Conservation (phyloP, 352 stramenopile species). For the Thraustochytrium aureum region DNA sequence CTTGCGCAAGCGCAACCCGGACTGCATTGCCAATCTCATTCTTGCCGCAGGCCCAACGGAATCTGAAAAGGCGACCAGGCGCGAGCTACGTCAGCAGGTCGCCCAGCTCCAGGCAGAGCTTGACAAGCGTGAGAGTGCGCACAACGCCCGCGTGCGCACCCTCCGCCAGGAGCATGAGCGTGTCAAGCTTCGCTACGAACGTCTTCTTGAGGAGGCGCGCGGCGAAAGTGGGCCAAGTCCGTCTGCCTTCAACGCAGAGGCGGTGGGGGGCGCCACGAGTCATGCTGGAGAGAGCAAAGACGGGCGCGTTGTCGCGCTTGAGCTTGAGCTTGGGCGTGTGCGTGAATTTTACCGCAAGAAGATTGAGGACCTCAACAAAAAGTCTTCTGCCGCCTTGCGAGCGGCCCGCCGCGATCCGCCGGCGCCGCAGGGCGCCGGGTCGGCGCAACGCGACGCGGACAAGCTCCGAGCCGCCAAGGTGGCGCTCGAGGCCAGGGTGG, state of each 20-base stretch:
- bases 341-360: constrained; percentile 57
- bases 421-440: neutral
- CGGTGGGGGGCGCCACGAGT: neutral
- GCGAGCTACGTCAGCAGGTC: constrained; percentile 22
- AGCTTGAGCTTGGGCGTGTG: constrained; percentile 51
- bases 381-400: constrained; percentile 46
- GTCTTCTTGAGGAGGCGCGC: constrained; percentile 22
- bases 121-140: constrained; percentile 13
- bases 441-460: constrained; percentile 34
- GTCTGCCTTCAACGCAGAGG: neutral
- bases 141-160: constrained; percentile 45
- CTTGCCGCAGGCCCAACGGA: constrained; percentile 50
- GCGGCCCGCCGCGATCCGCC: constrained; percentile 9
- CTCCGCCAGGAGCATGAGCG: constrained; percentile 56
- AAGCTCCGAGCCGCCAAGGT: constrained; percentile 49
- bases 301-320: constrained; percentile 27
- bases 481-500: constrained; percentile 51
- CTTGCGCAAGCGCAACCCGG: constrained; percentile 52
- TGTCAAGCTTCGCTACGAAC: constrained; percentile 56
- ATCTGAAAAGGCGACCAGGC: constrained; percentile 35
- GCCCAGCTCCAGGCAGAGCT: constrained; percentile 45
- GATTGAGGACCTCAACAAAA: constrained; percentile 56
- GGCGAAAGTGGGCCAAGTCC: neutral
- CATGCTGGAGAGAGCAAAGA: no score
- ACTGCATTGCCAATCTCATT: constrained; percentile 57